Evolutionary conservation across 495 filamentous ascomycete species (phyloP).

Genomic region (Bombardia bombarda): DNA sequence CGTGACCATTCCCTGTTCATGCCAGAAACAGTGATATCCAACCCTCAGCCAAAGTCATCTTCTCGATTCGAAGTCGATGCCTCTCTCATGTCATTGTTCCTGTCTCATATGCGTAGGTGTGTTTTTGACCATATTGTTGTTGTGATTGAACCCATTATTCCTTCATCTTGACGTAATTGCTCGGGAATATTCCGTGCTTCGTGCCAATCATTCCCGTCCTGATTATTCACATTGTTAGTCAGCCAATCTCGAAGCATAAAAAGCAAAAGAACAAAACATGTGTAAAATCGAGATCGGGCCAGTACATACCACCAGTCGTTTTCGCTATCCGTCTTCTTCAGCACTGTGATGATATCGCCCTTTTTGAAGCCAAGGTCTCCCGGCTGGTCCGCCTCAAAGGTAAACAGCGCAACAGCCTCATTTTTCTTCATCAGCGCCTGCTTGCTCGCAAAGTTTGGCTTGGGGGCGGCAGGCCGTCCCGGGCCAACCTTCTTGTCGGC

Average conservation of each 20-base stretch:
- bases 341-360: conserved; percentile 92
- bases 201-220: conserved; percentile 52
- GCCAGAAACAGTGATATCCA: too few species aligned
- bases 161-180: conserved; percentile 48
- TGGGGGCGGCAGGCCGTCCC: conserved; percentile 73
- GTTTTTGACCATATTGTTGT: too few species aligned
- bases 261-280: conserved; percentile 16
- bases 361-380: conserved; percentile 96
- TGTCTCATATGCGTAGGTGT: too few species aligned
- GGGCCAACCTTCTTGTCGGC: conserved; percentile 38
- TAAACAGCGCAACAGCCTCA: conserved; percentile 83
- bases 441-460: conserved; percentile 67
- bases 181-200: conserved; percentile 47
- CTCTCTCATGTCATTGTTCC: too few species aligned
- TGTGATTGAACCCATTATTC: conserved; percentile 8
- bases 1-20: too few species aligned
- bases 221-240: conserved; percentile 14
- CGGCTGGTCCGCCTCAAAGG: conserved; percentile 87
- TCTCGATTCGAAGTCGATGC: too few species aligned
- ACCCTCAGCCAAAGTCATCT: too few species aligned
- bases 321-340: conserved; percentile 89
- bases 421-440: conserved; percentile 63
- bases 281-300: too few species aligned
- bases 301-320: conserved; percentile 90
- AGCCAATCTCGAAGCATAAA: background rate